Evolutionary conservation across 306 rosid species (phyloP).

Genomic region (Dalbergia cultrata): DNA sequence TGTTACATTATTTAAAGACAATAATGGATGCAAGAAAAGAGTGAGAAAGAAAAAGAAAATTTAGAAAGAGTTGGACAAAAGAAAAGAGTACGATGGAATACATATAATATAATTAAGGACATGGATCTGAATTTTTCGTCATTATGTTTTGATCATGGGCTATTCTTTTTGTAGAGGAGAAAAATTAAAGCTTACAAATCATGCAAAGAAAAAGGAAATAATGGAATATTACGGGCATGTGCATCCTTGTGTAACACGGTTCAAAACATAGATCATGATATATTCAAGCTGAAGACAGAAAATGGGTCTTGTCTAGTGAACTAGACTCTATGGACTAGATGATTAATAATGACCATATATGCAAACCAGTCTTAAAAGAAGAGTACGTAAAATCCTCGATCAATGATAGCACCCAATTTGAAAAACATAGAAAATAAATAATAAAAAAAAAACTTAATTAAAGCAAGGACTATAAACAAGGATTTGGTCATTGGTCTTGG

Average conservation of each 20-base stretch:
- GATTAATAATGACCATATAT: neutral
- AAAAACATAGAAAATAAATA: neutral
- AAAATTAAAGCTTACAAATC: slow-evolving; percentile 51
- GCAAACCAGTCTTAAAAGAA: slow-evolving; percentile 39
- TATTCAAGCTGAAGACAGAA: slow-evolving; percentile 14
- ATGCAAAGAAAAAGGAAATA: slow-evolving; percentile 53
- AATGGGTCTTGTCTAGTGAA: slow-evolving; percentile 25
- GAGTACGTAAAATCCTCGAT: slow-evolving; percentile 7
- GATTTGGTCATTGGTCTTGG: slow-evolving; percentile 44
- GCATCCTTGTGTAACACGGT: slow-evolving; percentile 57
- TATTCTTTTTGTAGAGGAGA: slow-evolving; percentile 49
- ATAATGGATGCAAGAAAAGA: slow-evolving; percentile 40
- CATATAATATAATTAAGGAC: slow-evolving; percentile 39
- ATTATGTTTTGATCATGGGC: slow-evolving; percentile 61
- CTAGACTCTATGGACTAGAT: slow-evolving; percentile 5
- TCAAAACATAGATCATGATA: slow-evolving; percentile 28
- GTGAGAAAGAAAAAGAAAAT: slow-evolving; percentile 48
- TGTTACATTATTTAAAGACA: slow-evolving; percentile 3
- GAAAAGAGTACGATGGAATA: slow-evolving; percentile 46
- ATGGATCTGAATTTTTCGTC: slow-evolving; percentile 67
- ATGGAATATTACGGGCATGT: slow-evolving; percentile 57
- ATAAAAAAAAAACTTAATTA: neutral
- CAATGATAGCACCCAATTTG: slow-evolving; percentile 2
- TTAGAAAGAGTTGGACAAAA: slow-evolving; percentile 48
- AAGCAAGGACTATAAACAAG: slow-evolving; percentile 47